phyloP scores from a whole-genome alignment of 1,284 basidiomycete species.

The Pseudozyma pruni region DNA sequence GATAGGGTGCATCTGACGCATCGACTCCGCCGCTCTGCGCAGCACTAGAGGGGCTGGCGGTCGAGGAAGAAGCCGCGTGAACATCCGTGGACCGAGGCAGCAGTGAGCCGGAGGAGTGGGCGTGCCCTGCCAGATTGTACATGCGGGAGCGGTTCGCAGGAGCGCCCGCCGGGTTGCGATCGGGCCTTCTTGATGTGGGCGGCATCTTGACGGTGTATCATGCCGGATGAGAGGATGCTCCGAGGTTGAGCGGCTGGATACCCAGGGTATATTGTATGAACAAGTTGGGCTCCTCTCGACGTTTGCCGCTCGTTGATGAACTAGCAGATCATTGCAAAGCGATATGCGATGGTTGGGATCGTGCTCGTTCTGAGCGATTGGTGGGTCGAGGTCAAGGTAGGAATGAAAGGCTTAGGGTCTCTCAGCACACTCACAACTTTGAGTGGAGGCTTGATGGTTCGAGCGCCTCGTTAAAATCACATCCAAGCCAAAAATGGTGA shows the following conservation, averaged over 20 bases:
- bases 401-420: no score
- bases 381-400: no score
- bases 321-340: no score
- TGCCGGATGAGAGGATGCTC: constrained; percentile 6
- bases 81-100: constrained; percentile 42
- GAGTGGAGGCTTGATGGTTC: no score
- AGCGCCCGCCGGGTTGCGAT: constrained; percentile 9
- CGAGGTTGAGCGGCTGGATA: not conserved
- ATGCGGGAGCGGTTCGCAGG: constrained; percentile 36
- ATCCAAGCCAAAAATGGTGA: no score
- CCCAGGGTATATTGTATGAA: not conserved
- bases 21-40: constrained; percentile 11
- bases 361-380: no score
- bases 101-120: constrained; percentile 44
- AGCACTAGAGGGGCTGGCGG: constrained; percentile 3
- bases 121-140: constrained; percentile 46
- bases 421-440: no score
- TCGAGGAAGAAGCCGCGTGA: constrained; percentile 22
- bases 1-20: constrained; percentile 54
- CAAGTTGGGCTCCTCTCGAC: no score
- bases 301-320: no score
- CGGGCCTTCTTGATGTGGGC: constrained; percentile 18
- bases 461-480: no score
- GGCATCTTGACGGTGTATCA: constrained; percentile 20
- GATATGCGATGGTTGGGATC: no score